Base-by-base conservation (phyloP, 345 rosid species). In the Lenwebbia sp. region DNA sequence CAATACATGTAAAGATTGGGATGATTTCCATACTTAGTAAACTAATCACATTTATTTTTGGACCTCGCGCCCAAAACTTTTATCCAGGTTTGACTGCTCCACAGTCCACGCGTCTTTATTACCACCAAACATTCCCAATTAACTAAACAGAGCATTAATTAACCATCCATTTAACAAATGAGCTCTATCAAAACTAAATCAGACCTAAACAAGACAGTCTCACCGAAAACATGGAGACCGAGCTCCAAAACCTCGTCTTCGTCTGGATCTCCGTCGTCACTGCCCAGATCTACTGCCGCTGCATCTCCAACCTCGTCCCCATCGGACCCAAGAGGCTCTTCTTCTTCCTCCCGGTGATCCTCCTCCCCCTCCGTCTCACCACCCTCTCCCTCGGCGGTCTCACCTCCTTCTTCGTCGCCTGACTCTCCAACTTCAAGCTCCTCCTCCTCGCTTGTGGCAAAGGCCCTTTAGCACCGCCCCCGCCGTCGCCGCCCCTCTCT, bases 391-490 rank as follows among this genome's bases (percentile, higher is more conserved):
- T 90, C 4, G 54, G 82, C 30, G 83, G 88, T 44, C n/a, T 74
- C 84, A 78, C 89, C 37, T 78, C 83, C 40, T 89, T 91, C 87
- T 91, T 88, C 87, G 41, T 91, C n/a, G 83, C 86, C 84, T 91
- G 88, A 89, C 92, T 90, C n/a, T 86, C 87, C 62, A 90, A 88
- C 85, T 88, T 90, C 90, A 86, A 89, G 86, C 87, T 91, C 88
- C 52, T 89, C 54, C 89, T 88, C 58, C 84, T 91, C 8, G 89
- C 90, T n/a, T 87, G 82, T 26, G 86, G 86, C 13, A 55, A 88
- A 82, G 91, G 90, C 54, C 92, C 92, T 15, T 70, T 90, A n/a
- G 84, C 76, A 4, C 82, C 88, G 15, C 37, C 70, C 3, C 75
- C 47, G 4, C 33, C 89, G 44, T 44, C 85, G n/a, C 57, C 88